Conservation (phyloP, 345 rosid genomes). For the Trapa incisa region DNA sequence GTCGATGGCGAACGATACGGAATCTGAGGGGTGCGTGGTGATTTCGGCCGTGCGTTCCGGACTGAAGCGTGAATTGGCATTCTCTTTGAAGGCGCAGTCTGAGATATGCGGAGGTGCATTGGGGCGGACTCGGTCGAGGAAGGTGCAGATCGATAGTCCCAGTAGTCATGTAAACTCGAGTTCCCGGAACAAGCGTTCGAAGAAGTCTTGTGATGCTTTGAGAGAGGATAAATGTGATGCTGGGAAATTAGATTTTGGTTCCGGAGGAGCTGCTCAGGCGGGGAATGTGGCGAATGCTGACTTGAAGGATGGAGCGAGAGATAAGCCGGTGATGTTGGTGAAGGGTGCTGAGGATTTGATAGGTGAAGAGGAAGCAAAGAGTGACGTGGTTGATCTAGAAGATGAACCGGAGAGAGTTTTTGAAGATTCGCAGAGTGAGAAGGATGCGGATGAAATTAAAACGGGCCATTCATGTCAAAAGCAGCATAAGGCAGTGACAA, state of each 20-base stretch:
- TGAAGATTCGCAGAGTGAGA: slow-evolving; percentile 15
- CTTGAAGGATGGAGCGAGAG: not conserved
- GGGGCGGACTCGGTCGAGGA: slow-evolving; percentile 64
- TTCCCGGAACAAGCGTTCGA: slow-evolving; percentile 19
- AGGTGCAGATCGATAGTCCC: slow-evolving; percentile 7
- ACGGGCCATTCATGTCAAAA: not conserved
- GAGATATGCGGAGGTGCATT: slow-evolving; percentile 63
- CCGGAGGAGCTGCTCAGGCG: not conserved
- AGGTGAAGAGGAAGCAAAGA: slow-evolving; percentile 55
- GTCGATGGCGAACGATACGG: slow-evolving; percentile 46
- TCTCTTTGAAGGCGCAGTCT: slow-evolving; percentile 17
- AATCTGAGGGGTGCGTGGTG: slow-evolving; percentile 34
- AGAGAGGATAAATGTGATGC: slow-evolving; percentile 11
- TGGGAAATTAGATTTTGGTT: slow-evolving; percentile 8
- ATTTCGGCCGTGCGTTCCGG: slow-evolving; percentile 57
- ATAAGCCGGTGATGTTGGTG: slow-evolving; percentile 10
- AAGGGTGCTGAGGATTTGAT: slow-evolving; percentile 15
- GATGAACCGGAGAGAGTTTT: slow-evolving; percentile 18
- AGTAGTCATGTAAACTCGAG: slow-evolving; percentile 1
- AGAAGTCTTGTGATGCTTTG: slow-evolving; percentile 6
- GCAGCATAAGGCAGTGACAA: not conserved
- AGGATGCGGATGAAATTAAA: slow-evolving; percentile 4
- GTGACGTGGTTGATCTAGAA: slow-evolving; percentile 56
- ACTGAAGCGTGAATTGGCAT: slow-evolving; percentile 54
- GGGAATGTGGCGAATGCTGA: not conserved